Evolutionary conservation across 1,284 basidiomycete species (phyloP).

Genomic region (Cutaneotrichosporon sp.): DNA sequence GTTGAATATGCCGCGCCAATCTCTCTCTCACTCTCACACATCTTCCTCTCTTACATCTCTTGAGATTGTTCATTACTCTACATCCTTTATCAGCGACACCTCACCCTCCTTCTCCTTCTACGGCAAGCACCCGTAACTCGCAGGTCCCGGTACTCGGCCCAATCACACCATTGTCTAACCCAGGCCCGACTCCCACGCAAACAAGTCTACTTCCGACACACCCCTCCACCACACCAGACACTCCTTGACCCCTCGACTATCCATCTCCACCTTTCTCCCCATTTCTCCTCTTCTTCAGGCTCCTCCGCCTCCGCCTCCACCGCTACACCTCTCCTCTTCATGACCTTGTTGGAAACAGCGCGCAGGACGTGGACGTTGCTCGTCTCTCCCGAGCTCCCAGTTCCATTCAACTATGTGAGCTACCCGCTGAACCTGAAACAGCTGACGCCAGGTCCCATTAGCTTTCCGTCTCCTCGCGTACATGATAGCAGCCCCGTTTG

Average conservation of each 20-base stretch:
- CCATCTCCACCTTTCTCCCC: background rate
- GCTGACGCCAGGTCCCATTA: constrained; percentile 33
- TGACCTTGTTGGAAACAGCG: constrained; percentile 9
- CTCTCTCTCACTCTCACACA: no score
- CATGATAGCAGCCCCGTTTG: constrained; percentile 36
- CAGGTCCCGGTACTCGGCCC: background rate
- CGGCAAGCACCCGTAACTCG: background rate
- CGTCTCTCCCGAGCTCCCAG: constrained; percentile 20
- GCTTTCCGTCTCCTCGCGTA: constrained; percentile 34
- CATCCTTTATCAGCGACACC: background rate
- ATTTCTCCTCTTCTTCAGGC: background rate
- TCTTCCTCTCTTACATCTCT: background rate
- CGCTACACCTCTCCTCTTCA: background rate
- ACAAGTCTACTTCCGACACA: constrained; percentile 3
- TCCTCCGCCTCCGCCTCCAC: background rate
- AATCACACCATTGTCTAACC: background rate
- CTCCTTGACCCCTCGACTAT: background rate
- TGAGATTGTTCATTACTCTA: background rate
- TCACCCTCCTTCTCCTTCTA: background rate
- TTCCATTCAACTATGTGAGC: constrained; percentile 25
- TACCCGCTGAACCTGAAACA: background rate
- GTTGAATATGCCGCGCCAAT: background rate
- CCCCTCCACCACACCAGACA: background rate
- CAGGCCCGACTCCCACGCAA: background rate
- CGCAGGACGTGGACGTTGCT: constrained; percentile 12